A percentile compares a stretch with the other conserved stretches of the same genome.
These are phyloP conservation scores for Hanseniaspora jakobsenii DNA, from an alignment of 805 yeast species.

Conservation along the genomic window DNA sequence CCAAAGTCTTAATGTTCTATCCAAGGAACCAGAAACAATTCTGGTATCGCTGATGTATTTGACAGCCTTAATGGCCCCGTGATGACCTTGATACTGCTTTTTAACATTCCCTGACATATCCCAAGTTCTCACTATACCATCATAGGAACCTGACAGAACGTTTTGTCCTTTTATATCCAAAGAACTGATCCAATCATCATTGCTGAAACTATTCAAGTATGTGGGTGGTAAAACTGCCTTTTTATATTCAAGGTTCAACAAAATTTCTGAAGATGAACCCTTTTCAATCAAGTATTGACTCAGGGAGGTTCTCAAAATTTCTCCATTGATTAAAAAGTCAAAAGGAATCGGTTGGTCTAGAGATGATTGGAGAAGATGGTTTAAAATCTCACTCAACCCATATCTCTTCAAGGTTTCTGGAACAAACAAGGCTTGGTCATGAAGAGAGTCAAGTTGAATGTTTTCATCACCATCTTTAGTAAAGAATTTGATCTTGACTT, in stretches of 20 bases:
- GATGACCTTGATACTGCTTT: slow-evolving; percentile 75
- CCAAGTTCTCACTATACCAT: slow-evolving; percentile 87
- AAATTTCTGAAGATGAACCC: slow-evolving; percentile 73
- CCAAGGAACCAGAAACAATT: slow-evolving; percentile 77
- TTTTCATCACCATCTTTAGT: slow-evolving; percentile 73
- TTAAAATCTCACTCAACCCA: slow-evolving; percentile 90
- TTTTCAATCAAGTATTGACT: slow-evolving; percentile 64
- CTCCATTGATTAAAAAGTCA: slow-evolving; percentile 83
- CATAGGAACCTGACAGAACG: slow-evolving; percentile 82
- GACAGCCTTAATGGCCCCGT: slow-evolving; percentile 73
- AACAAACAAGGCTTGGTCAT: slow-evolving; percentile 73
- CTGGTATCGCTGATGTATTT: slow-evolving; percentile 66
- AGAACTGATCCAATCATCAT: slow-evolving; percentile 92
- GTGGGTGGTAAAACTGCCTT: slow-evolving; percentile 92
- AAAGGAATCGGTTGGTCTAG: slow-evolving; percentile 55
- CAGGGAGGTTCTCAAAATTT: slow-evolving; percentile 61
- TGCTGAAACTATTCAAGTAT: slow-evolving; percentile 70
- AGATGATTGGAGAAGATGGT: slow-evolving; percentile 55
- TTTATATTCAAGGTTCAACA: slow-evolving; percentile 74
- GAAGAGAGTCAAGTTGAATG: slow-evolving; percentile 45
- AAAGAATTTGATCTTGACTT: slow-evolving; percentile 68
- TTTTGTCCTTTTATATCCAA: slow-evolving; percentile 33
- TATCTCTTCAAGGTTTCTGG: slow-evolving; percentile 78
- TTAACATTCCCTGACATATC: slow-evolving; percentile 68
- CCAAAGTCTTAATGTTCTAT: slow-evolving; percentile 83